Base-by-base conservation (phyloP, 805 yeast species). In the Lipomyces sp. region DNA sequence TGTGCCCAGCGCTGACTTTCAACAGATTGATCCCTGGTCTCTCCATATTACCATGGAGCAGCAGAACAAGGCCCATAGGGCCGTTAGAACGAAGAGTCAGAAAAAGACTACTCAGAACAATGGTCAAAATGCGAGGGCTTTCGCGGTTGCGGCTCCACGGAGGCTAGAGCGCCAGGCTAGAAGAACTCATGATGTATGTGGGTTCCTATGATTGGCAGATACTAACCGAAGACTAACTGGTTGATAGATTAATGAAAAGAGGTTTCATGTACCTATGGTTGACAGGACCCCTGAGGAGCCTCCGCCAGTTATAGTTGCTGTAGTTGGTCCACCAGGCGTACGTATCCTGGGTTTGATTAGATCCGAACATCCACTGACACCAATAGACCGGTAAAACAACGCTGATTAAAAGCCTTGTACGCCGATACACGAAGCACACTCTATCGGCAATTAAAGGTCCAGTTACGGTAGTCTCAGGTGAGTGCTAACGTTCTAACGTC, bases 201-300 rank as follows among this genome's bases (percentile, higher is more conserved):
- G 7, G 10, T 24, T 30, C 24, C 24, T 24, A 24, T 24, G 1
- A 24, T 32, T 56, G 54, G 34, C 13, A 13, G 24, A n/a, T 24
- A 15, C 24, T 18, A 42, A 24, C 15, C 48, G n/a, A 42, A 24
- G 48, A 53, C 33, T 8, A 37, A 29, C 50, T 48, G 4, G 3
- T 45, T 13, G 13, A 15, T 37, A 73, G 83, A 72, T 85, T 63
- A 84, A 87, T 69, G 98, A 95, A 77, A 88, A 85, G 75, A 90
- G 88, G 75, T 84, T 90, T 75, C 98, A 95, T 81, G 98, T 93
- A 29, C 98, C 99, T 15, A 93, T 95, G 98, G 89, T 95, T 60
- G 97, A 95, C 77, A 83, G 98, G 72, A 92, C 98, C 0, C 98
- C 98, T 0, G 98, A 94, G 64, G 97, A 94, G 75, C 96, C 91